Conservation (phyloP, 164 flowering plant genomes). For the Santalum album region DNA sequence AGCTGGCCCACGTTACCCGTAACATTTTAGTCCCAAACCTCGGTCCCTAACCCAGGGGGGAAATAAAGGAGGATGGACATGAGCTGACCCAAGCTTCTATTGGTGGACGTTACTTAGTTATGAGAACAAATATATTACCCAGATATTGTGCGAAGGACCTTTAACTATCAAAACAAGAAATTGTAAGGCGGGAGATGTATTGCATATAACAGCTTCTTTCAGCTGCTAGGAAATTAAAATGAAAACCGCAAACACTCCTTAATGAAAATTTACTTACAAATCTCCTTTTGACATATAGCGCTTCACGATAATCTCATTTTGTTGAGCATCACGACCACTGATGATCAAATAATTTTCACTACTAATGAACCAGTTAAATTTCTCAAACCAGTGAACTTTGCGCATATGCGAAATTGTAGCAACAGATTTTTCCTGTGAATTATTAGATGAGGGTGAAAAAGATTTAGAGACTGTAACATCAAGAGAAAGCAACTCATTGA, state of each 20-base stretch:
- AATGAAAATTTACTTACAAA: slow-evolving; percentile 50
- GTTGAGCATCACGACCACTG: slow-evolving; percentile 98
- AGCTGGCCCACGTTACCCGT: too few relatives aligned
- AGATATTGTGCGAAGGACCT: too few relatives aligned
- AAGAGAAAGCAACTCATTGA: slow-evolving; percentile 1
- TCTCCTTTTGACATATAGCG: slow-evolving; percentile 98
- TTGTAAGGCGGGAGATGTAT: too few relatives aligned
- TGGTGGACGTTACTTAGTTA: too few relatives aligned
- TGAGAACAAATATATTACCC: too few relatives aligned
- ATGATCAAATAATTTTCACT: slow-evolving; percentile 93
- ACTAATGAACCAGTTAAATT: slow-evolving; percentile 96
- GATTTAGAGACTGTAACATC: not conserved
- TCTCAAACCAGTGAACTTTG: slow-evolving; percentile 99
- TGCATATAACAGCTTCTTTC: too few relatives aligned
- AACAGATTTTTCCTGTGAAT: slow-evolving; percentile 77
- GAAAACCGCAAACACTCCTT: not conserved
- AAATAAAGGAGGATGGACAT: too few relatives aligned
- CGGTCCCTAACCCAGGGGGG: too few relatives aligned
- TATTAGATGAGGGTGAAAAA: not conserved
- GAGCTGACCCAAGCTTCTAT: too few relatives aligned
- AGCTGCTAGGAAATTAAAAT: too few relatives aligned
- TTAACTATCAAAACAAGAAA: too few relatives aligned
- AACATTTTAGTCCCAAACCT: too few relatives aligned
- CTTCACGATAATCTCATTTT: slow-evolving; percentile 97
- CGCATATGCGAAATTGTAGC: slow-evolving; percentile 95